A percentile compares a stretch with the other conserved stretches of the same genome.
Evolutionary conservation across 306 rosid species (phyloP).

Genomic region (Vigna hirtella): DNA sequence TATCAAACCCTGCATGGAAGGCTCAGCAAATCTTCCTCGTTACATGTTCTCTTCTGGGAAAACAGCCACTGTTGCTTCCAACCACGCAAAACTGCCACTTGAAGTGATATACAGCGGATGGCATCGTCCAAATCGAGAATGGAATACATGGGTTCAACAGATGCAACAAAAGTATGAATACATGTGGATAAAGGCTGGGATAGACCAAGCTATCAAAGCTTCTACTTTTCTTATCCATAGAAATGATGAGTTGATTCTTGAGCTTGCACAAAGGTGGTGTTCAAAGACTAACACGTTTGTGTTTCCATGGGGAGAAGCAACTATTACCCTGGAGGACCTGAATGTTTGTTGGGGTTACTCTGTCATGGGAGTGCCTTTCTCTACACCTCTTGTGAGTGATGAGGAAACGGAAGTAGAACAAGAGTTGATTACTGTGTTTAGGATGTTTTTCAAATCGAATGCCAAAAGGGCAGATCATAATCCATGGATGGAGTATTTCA

Average conservation of each 20-base stretch:
- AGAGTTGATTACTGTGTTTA: background rate
- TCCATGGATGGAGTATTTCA: slow-evolving; percentile 56
- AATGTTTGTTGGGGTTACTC: slow-evolving; percentile 54
- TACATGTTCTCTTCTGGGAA: background rate
- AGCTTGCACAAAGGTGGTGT: slow-evolving; percentile 52
- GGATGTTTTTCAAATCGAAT: slow-evolving; percentile 1
- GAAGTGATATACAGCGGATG: slow-evolving; percentile 44
- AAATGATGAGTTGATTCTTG: slow-evolving; percentile 44
- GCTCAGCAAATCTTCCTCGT: background rate
- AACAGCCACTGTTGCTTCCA: background rate
- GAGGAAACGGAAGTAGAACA: slow-evolving; percentile 31
- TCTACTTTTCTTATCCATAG: slow-evolving; percentile 42
- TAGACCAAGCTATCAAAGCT: slow-evolving; percentile 58
- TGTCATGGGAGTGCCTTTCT: slow-evolving; percentile 46
- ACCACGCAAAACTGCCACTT: background rate
- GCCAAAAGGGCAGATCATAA: slow-evolving; percentile 33
- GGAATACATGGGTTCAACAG: slow-evolving; percentile 46
- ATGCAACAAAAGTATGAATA: slow-evolving; percentile 35
- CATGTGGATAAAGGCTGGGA: slow-evolving; percentile 54
- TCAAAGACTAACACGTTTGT: slow-evolving; percentile 54
- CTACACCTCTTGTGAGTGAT: slow-evolving; percentile 22
- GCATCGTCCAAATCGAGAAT: slow-evolving; percentile 32
- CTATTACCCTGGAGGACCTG: slow-evolving; percentile 62
- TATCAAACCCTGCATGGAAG: slow-evolving; percentile 42
- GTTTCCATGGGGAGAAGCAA: slow-evolving; percentile 70